A percentile compares a stretch with the other conserved stretches of the same genome.
phyloP scores from a whole-genome alignment of 257 asterid species.

The Solanum boliviense region DNA sequence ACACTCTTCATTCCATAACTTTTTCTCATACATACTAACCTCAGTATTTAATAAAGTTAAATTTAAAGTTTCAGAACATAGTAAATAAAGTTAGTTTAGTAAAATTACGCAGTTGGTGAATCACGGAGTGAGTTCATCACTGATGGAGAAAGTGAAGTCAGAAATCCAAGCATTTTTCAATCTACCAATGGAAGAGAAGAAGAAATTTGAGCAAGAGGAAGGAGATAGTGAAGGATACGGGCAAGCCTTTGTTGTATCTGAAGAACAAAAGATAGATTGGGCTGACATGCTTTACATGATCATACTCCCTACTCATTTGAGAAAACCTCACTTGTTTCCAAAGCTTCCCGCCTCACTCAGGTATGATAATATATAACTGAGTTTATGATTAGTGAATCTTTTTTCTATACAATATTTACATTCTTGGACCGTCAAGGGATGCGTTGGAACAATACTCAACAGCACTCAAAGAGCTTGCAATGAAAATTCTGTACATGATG shows the following conservation, averaged over 20 bases:
- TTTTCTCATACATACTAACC: too few species aligned
- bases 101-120: constrained; percentile 23
- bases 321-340: background rate
- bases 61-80: too few species aligned
- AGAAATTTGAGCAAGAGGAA: constrained; percentile 10
- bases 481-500: constrained; percentile 27
- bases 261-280: constrained; percentile 68
- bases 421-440: constrained; percentile 12
- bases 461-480: constrained; percentile 22
- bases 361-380: background rate
- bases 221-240: constrained; percentile 44
- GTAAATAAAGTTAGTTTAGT: too few species aligned
- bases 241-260: constrained; percentile 45
- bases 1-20: too few species aligned
- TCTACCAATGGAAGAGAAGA: constrained; percentile 49
- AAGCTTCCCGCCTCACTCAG: background rate
- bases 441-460: constrained; percentile 32
- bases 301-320: constrained; percentile 18
- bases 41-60: too few species aligned
- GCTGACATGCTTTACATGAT: constrained; percentile 21
- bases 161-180: constrained; percentile 24
- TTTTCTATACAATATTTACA: background rate
- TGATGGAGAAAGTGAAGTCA: constrained; percentile 8
- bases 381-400: background rate
- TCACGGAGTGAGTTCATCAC: constrained; percentile 32